A percentile compares a stretch with the other conserved stretches of the same genome.
phyloP scores from a whole-genome alignment of 2,329 filamentous ascomycete genomes.

The Penicillium thymicola region DNA sequence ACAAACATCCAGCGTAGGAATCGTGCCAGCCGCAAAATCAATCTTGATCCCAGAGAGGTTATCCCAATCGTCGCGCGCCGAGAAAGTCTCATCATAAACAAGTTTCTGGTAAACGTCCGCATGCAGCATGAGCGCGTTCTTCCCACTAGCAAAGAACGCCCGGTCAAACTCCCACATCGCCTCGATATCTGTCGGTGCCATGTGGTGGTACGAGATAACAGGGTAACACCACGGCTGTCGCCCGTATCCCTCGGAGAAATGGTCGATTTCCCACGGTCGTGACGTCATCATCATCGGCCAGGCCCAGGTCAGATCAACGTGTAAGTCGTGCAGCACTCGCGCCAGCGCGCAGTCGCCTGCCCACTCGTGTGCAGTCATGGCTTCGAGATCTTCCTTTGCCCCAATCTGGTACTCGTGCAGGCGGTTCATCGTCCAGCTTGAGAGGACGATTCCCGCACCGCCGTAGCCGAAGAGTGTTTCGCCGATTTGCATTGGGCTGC shows the following conservation, averaged over 20 bases:
- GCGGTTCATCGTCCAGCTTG: constrained; percentile 44
- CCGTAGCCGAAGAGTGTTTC: constrained; percentile 50
- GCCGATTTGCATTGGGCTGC: constrained; percentile 51
- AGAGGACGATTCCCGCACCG: constrained; percentile 52
- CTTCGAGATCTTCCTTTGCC: constrained; percentile 43
- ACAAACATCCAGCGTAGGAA: constrained; percentile 18
- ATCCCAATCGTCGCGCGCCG: constrained; percentile 24
- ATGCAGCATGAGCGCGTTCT: constrained; percentile 25
- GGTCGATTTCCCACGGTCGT: constrained; percentile 40
- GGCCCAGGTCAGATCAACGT: constrained; percentile 41
- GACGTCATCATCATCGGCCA: constrained; percentile 47
- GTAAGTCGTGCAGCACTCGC: constrained; percentile 43
- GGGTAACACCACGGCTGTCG: constrained; percentile 49
- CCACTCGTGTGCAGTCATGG: constrained; percentile 42
- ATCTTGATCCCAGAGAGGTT: constrained; percentile 20
- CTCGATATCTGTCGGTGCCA: constrained; percentile 41
- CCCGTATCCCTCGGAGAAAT: constrained; percentile 35
- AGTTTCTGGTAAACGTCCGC: constrained; percentile 27
- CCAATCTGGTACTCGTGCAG: constrained; percentile 36
- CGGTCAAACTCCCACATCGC: constrained; percentile 45
- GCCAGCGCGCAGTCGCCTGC: constrained; percentile 50
- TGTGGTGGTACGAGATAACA: constrained; percentile 49
- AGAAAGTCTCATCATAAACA: constrained; percentile 14
- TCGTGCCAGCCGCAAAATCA: constrained; percentile 16
- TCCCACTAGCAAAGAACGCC: constrained; percentile 55